These are phyloP conservation scores for Madurella fahalii DNA, from an alignment of 2,329 filamentous ascomycete species.

Conservation along the genomic window DNA sequence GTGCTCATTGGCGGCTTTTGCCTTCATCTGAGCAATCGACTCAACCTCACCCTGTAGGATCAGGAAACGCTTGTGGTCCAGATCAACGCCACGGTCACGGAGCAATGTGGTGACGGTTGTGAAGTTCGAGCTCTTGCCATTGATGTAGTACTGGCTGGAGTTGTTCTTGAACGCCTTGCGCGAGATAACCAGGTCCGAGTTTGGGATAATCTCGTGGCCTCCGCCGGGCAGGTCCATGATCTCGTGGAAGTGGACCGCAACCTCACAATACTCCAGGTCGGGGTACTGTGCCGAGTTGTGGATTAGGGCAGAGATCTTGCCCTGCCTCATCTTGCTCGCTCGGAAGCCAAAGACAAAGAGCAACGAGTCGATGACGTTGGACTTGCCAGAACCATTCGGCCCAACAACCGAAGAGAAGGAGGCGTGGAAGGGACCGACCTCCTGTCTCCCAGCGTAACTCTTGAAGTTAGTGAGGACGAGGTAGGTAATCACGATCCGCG, in stretches of 20 bases:
- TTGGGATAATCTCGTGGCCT: constrained; percentile 69
- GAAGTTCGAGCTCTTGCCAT: constrained; percentile 84
- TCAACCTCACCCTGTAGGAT: constrained; percentile 98
- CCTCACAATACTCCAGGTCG: constrained; percentile 85
- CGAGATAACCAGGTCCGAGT: constrained; percentile 83
- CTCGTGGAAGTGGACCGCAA: constrained; percentile 94
- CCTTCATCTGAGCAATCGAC: constrained; percentile 98
- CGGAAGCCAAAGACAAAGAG: constrained; percentile 99
- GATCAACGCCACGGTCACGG: constrained; percentile 82
- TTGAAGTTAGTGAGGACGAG: constrained; percentile 96
- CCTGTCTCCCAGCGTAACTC: constrained; percentile 91
- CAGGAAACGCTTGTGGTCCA: constrained; percentile 96
- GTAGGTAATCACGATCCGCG: constrained; percentile 88
- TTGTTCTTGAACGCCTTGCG: constrained; percentile 97
- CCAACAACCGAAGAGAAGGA: constrained; percentile 98
- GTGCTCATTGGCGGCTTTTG: constrained; percentile 90
- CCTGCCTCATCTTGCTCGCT: constrained; percentile 98
- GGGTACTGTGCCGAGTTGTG: constrained; percentile 91
- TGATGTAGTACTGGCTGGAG: constrained; percentile 96
- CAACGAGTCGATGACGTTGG: constrained; percentile 96
- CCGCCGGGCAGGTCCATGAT: constrained; percentile 83
- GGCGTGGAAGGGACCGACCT: constrained; percentile 92
- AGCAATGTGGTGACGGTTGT: constrained; percentile 85
- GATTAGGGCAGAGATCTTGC: constrained; percentile 95
- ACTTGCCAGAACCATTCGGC: constrained; percentile 96